Conservation (phyloP, 2,329 filamentous ascomycete genomes). For the Hypoxylon sp. region DNA sequence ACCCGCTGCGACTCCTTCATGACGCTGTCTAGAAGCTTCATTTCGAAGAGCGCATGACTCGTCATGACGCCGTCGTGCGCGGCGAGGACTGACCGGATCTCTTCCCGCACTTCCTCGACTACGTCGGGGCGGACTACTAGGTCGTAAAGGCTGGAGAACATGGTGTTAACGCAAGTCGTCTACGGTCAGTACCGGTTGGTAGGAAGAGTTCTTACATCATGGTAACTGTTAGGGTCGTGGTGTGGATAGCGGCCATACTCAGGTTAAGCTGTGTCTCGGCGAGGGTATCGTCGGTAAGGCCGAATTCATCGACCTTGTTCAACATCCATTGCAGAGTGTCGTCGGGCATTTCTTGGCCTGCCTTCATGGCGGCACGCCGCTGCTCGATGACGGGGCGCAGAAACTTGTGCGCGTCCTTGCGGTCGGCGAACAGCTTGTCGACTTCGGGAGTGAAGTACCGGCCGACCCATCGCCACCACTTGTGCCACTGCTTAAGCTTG, state of each 20-base stretch:
- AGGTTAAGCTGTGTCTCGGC: slow-evolving; percentile 60
- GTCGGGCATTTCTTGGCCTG: slow-evolving; percentile 55
- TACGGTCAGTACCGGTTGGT: too few species aligned
- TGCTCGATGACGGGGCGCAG: slow-evolving; percentile 53
- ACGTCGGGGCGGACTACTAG: slow-evolving; percentile 64
- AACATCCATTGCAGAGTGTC: slow-evolving; percentile 65
- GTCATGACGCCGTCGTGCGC: slow-evolving; percentile 55
- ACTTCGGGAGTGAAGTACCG: slow-evolving; percentile 56
- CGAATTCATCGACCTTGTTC: slow-evolving; percentile 54
- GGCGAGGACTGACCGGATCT: slow-evolving; percentile 59
- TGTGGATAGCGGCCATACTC: slow-evolving; percentile 66
- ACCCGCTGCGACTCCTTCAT: slow-evolving; percentile 55
- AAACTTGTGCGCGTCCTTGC: slow-evolving; percentile 55
- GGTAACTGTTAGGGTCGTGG: slow-evolving; percentile 60
- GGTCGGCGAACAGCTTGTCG: slow-evolving; percentile 53
- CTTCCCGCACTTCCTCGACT: slow-evolving; percentile 65
- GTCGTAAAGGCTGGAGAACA: slow-evolving; percentile 61
- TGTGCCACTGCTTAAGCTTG: slow-evolving; percentile 45
- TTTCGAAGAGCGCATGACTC: slow-evolving; percentile 55
- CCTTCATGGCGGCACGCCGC: slow-evolving; percentile 48
- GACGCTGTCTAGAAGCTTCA: slow-evolving; percentile 59
- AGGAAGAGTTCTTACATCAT: slow-evolving; percentile 55
- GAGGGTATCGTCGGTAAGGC: slow-evolving; percentile 53
- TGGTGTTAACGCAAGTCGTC: not conserved
- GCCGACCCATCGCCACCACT: slow-evolving; percentile 55